phyloP scores from a whole-genome alignment of 495 filamentous ascomycete genomes.

The Umbilicaria muhlenbergii region DNA sequence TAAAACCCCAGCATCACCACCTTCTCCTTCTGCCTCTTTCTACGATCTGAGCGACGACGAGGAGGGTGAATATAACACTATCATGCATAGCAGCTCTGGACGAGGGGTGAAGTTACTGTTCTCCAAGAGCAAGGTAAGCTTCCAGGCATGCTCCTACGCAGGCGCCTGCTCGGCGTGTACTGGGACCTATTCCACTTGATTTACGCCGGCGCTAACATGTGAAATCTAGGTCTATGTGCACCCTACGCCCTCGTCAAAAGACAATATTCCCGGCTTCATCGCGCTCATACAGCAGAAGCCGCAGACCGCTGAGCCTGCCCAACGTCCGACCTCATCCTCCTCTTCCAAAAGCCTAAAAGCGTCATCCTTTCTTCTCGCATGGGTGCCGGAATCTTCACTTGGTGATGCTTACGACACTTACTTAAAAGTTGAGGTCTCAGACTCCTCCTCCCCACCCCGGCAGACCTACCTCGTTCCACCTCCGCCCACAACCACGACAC shows the following conservation, averaged over 20 bases:
- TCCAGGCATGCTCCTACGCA: neutral
- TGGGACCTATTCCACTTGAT: neutral
- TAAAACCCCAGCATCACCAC: slow-evolving; percentile 26
- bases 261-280: slow-evolving; percentile 94
- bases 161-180: neutral
- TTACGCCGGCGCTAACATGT: slow-evolving; percentile 11
- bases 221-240: slow-evolving; percentile 77
- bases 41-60: slow-evolving; percentile 96
- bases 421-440: slow-evolving; percentile 83
- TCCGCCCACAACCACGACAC: slow-evolving; percentile 61
- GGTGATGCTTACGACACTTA: slow-evolving; percentile 79
- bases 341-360: slow-evolving; percentile 30
- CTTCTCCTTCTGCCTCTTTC: slow-evolving; percentile 78
- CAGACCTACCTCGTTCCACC: slow-evolving; percentile 85
- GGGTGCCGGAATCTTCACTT: slow-evolving; percentile 82
- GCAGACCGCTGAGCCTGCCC: slow-evolving; percentile 15
- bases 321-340: slow-evolving; percentile 25
- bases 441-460: slow-evolving; percentile 61
- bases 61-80: slow-evolving; percentile 89
- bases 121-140: slow-evolving; percentile 81
- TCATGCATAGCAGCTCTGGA: slow-evolving; percentile 65
- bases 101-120: slow-evolving; percentile 90
- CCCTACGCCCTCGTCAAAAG: slow-evolving; percentile 79
- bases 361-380: slow-evolving; percentile 72
- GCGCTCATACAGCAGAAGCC: slow-evolving; percentile 87